Evolutionary conservation across 208 protist species (phyloP), one percentile per base, ranked within the genome.

Genomic region (Angomonas desouzai): DNA sequence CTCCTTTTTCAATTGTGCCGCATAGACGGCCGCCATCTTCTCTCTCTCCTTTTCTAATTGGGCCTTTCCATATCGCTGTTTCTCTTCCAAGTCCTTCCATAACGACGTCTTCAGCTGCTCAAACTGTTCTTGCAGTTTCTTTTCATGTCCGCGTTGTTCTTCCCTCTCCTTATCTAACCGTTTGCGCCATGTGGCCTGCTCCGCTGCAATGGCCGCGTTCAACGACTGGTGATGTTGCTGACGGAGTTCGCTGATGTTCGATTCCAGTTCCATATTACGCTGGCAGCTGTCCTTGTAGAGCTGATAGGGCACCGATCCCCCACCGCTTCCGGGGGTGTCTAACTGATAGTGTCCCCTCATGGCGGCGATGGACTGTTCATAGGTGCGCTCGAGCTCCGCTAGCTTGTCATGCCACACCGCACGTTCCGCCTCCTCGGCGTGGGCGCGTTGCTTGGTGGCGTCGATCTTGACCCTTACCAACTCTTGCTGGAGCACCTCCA

Each of bases 391-490:
- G 9, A 51, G 45, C 6, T 51, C 45, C 10, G 20, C 20, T 51
- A 51, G 20, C n/a, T 51, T 51, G 6, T 51, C 18, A 23, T 51
- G 45, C 45, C 45, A 51, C 18, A 51, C 45, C 45, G 45, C 45
- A 9, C 45, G 45, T 23, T 51, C 45, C 45, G 10, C 20, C 45
- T 51, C 45, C 45, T 51, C 45, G 45, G 20, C 18, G 9, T 51
- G 18, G 6, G 18, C 20, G 10, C 20, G 45, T 23, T 51, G 45
- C 45, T 51, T 51, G 9, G 20, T 23, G 6, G 45, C 45, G 6
- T 51, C 20, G 6, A 27, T 13, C 20, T 51, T 51, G 6, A 51
- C 20, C 6, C n/a, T 51, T 13, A 51, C 45, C 10, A 51, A 23
- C 45, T 51, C 45, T 16, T 51, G 18, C n/a, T 51, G 45, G 18